These are phyloP conservation scores for Phoma sp. DNA, from an alignment of 2,329 filamentous ascomycete species.

Conservation along the genomic window DNA sequence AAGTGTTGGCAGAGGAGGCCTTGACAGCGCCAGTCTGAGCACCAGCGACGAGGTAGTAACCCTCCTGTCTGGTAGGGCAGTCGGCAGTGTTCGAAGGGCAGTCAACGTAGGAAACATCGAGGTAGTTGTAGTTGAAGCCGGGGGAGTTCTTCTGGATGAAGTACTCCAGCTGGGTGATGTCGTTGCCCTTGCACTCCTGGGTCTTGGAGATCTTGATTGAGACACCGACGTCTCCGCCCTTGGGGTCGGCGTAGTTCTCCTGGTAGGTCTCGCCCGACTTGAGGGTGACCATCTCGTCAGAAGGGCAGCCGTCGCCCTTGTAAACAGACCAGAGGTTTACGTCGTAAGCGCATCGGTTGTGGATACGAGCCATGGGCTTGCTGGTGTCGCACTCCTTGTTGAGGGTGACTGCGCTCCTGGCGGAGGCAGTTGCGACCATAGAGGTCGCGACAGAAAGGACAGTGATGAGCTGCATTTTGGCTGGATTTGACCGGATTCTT, in stretches of 20 bases:
- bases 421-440: conserved; percentile 39
- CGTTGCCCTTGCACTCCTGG: conserved; percentile 33
- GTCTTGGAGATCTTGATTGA: conserved; percentile 51
- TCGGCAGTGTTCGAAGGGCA: conserved; percentile 28
- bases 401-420: conserved; percentile 26
- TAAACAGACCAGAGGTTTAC: conserved; percentile 50
- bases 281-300: conserved; percentile 30
- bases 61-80: conserved; percentile 44
- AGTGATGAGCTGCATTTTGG: conserved; percentile 45
- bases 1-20: conserved; percentile 32
- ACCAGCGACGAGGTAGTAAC: conserved; percentile 42
- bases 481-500: conserved; percentile 22
- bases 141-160: conserved; percentile 27
- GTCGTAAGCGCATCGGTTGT: conserved; percentile 48
- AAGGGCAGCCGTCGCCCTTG: conserved; percentile 36
- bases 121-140: conserved; percentile 36
- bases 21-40: conserved; percentile 22
- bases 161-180: conserved; percentile 50
- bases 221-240: conserved; percentile 33
- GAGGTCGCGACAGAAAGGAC: conserved; percentile 38
- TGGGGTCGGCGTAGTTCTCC: conserved; percentile 38
- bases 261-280: conserved; percentile 39
- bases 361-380: conserved; percentile 35
- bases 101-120: conserved; percentile 50
- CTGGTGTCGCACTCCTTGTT: conserved; percentile 23